Evolutionary conservation across 2,329 filamentous ascomycete genomes (phyloP).

Genomic region (Penicillium sp.): DNA sequence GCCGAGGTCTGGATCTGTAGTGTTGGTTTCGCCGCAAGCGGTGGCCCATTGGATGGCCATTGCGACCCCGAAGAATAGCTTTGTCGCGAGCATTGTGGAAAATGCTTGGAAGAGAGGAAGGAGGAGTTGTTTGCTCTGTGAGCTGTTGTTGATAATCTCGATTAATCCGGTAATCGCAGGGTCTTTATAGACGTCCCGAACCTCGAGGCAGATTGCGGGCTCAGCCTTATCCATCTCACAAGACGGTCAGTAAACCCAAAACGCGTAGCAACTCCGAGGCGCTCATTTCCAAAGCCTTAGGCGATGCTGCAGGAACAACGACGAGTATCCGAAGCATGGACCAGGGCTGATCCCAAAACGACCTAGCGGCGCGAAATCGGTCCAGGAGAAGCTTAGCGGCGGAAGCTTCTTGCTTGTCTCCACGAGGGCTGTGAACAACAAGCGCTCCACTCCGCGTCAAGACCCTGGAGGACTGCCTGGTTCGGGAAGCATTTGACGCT

Average conservation of each 20-base stretch:
- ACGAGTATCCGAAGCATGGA: background rate
- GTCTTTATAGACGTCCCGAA: background rate
- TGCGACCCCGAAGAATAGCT: background rate
- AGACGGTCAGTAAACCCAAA: background rate
- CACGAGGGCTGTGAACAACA: background rate
- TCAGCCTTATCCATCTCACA: background rate
- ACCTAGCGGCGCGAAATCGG: constrained; percentile 7
- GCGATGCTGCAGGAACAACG: background rate
- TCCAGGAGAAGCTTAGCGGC: background rate
- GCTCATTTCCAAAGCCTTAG: background rate
- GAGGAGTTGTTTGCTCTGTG: background rate
- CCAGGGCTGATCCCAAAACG: background rate
- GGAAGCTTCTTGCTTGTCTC: background rate
- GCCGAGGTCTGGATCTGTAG: background rate
- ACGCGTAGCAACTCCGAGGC: background rate
- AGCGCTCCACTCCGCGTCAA: background rate
- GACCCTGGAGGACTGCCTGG: background rate
- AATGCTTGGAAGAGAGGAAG: background rate
- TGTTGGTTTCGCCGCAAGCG: constrained; percentile 4
- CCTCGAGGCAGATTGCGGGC: background rate
- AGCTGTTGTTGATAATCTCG: background rate
- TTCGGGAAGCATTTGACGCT: constrained; percentile 12
- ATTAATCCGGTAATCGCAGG: background rate
- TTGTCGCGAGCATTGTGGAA: constrained; percentile 6
- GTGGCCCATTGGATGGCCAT: constrained; percentile 3